These are phyloP conservation scores for Bauhinia variegata DNA, from an alignment of 306 rosid genomes.

Conservation along the genomic window DNA sequence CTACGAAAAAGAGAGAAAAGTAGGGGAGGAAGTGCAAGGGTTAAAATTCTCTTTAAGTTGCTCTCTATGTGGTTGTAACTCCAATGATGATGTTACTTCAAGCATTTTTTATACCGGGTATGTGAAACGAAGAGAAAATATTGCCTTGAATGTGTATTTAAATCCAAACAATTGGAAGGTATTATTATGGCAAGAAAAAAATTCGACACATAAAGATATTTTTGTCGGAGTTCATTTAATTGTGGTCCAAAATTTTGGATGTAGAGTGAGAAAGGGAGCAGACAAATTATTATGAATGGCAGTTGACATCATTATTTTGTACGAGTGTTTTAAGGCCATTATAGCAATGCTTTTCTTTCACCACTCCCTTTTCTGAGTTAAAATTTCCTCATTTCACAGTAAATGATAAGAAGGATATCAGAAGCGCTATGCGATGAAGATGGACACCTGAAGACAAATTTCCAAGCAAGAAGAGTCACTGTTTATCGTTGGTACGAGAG, in stretches of 20 bases:
- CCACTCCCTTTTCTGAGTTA: slow-evolving; percentile 21
- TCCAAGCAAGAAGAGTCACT: slow-evolving; percentile 15
- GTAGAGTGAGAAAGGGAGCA: slow-evolving; percentile 37
- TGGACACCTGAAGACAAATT: slow-evolving; percentile 30
- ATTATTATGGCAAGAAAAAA: slow-evolving; percentile 43
- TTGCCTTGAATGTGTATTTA: slow-evolving; percentile 27
- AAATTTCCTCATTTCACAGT: slow-evolving; percentile 44
- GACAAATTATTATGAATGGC: slow-evolving; percentile 57
- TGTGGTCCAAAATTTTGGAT: slow-evolving; percentile 66
- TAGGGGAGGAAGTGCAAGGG: slow-evolving; percentile 1
- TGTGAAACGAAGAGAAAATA: slow-evolving; percentile 44
- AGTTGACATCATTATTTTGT: slow-evolving; percentile 55
- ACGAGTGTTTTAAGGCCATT: slow-evolving; percentile 38
- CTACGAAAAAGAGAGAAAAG: slow-evolving; percentile 10
- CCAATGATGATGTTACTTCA: slow-evolving; percentile 35
- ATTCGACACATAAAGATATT: slow-evolving; percentile 44
- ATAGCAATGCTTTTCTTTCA: slow-evolving; percentile 24
- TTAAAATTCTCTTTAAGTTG: slow-evolving; percentile 18
- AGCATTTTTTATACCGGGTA: slow-evolving; percentile 18
- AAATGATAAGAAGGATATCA: slow-evolving; percentile 30
- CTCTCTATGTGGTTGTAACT: slow-evolving; percentile 30
- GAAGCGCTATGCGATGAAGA: slow-evolving; percentile 12
- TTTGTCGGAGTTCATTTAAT: slow-evolving; percentile 41
- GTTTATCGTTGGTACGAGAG: slow-evolving; percentile 20
- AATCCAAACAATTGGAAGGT: slow-evolving; percentile 40